Percentiles rank a stretch among this genome's conserved stretches.
Conservation (phyloP, 169 alveolate species). For the Plasmodium blacklocki region DNA sequence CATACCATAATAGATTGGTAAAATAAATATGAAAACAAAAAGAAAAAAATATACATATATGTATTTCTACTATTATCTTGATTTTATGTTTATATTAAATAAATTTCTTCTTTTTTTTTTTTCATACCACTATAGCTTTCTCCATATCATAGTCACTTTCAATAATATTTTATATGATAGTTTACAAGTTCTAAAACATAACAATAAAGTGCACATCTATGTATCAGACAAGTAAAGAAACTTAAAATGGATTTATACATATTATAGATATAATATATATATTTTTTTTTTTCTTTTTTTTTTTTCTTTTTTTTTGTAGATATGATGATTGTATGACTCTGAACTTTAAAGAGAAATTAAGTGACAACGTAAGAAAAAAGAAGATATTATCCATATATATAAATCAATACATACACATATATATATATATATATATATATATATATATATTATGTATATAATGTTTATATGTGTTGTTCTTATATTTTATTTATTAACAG, state of each 20-base stretch:
- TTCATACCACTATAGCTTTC: constrained; percentile 13
- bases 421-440: constrained; percentile 3
- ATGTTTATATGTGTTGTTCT: background rate
- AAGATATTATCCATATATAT: background rate
- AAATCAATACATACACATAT: background rate
- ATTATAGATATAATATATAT: background rate
- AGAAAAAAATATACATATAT: constrained; percentile 1
- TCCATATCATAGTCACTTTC: constrained; percentile 63
- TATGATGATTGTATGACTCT: constrained; percentile 61
- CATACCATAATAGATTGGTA: constrained; percentile 67
- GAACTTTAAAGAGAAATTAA: constrained; percentile 47
- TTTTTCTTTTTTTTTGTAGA: constrained; percentile 26
- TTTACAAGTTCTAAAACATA: constrained; percentile 49
- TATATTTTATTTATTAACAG: constrained; percentile 14
- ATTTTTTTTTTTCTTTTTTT: background rate
- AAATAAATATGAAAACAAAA: background rate
- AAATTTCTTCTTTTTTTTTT: constrained; percentile 6
- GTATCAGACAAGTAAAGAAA: constrained; percentile 56
- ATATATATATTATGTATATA: background rate
- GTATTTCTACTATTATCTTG: background rate
- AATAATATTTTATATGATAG: constrained; percentile 34
- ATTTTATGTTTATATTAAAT: background rate
- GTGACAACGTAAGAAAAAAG: constrained; percentile 59
- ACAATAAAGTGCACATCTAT: constrained; percentile 29
- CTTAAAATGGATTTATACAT: too few species aligned